Evolutionary conservation across 1,284 basidiomycete species (phyloP), one percentile per base, ranked within the genome.

Genomic region (Fomes fomentarius): DNA sequence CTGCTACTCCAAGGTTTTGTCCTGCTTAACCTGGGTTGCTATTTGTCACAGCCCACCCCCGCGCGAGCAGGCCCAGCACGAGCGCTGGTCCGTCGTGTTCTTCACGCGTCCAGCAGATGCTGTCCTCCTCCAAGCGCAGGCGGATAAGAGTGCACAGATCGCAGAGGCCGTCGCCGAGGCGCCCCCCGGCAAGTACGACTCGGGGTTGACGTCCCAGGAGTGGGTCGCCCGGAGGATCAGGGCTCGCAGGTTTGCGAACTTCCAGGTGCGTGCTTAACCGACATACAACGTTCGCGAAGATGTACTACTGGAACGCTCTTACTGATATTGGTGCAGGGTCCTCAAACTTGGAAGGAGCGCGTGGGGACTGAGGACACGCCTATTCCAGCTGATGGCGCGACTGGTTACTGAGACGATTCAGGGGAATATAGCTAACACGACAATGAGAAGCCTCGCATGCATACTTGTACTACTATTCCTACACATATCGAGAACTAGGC

Each of bases 51-150:
- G 72, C 49, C 49, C 71, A 43, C 54, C 70, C 39, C 57, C 72
- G 34, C 38, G 62, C 24, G 65, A 60, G 5, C 74, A 75, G 60
- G 65, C 61, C 6, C 42, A 54, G 11, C 58, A 64, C 26, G 63
- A 60, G 19, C 70, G 73, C 39, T 71, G 68, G 62, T 71, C 70
- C 14, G 60, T 75, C 15, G 73, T 74, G 2, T 74, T 65, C 64
- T 75, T 75, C 61, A 65, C 65, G 1, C 65, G 74, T 10, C 73
- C 74, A 1, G 69, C 69, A 50, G 54, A 72, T 56, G 58, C 58
- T 5, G 64, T 69, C 28, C 24, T 54, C 17, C 50, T 69, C 47
- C 45, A 56, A 52, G 60, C 69, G 2, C 60, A 69, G 10, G 35
- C 52, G 15, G 56, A 60, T 5, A 44, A 65, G 38, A 68, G 67